phyloP scores from a whole-genome alignment of 2,329 filamentous ascomycete species.

The Paecilomyces variotii region DNA sequence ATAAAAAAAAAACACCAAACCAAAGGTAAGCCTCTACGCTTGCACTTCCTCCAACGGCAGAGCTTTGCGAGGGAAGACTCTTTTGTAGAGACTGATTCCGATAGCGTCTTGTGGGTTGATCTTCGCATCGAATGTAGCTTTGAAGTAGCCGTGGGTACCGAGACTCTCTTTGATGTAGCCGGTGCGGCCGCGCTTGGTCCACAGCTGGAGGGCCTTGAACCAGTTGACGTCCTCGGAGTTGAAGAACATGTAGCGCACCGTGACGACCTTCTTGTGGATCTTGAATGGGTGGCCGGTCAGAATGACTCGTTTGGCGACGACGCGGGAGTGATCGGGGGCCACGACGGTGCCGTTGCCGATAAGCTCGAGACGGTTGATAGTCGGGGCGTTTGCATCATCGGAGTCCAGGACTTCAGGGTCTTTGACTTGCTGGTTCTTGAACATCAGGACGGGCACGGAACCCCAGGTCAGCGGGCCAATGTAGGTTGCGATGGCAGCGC shows the following conservation, averaged over 20 bases:
- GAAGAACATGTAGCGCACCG: constrained; percentile 99
- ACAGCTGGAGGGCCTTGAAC: constrained; percentile 94
- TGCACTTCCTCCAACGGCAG: constrained; percentile 33
- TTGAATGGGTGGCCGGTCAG: constrained; percentile 96
- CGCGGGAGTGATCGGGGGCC: constrained; percentile 62
- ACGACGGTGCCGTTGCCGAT: constrained; percentile 83
- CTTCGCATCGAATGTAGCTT: constrained; percentile 91
- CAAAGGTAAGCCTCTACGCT: neutral
- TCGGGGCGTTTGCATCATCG: constrained; percentile 36
- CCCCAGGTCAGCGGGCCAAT: constrained; percentile 91
- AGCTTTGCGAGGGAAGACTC: constrained; percentile 70
- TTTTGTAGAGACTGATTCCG: constrained; percentile 81
- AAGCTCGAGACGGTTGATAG: constrained; percentile 53
- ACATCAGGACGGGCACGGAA: constrained; percentile 80
- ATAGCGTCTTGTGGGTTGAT: constrained; percentile 95
- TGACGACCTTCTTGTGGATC: constrained; percentile 96
- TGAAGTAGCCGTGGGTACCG: constrained; percentile 99
- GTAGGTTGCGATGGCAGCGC: constrained; percentile 81
- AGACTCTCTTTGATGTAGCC: constrained; percentile 91
- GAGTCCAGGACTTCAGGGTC: constrained; percentile 36
- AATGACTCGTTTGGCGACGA: constrained; percentile 89
- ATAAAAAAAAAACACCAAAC: constrained; percentile 4
- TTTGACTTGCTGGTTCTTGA: constrained; percentile 47
- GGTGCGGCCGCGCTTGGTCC: constrained; percentile 80
- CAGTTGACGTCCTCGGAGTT: constrained; percentile 88